Base-by-base conservation (phyloP, 768 basidiomycete genomes). In the Boletus sp. region DNA sequence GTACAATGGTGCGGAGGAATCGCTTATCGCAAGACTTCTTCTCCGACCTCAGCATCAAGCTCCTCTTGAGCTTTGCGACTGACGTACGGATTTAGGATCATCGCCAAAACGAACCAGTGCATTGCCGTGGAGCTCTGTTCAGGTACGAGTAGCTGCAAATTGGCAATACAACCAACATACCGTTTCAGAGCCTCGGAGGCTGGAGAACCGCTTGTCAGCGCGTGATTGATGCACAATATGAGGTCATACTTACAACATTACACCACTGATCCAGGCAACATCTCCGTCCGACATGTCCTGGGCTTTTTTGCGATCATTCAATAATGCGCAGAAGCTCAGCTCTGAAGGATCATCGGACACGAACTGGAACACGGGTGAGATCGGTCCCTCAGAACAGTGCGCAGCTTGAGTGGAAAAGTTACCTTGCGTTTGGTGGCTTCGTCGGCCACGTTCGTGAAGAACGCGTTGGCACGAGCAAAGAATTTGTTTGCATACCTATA, bases 211-310 rank as follows among this genome's bases (percentile, higher is more conserved):
- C 4, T n/a, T 19, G 17, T 48, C 34, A 48, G 14, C 17, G 34
- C 9, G 34, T 1, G 11, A 34, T 25, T 2, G 25, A 35, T 34
- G 15, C 4, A 25, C 2, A n/a, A 19, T n/a, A 13, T 5, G 13
- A 27, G n/a, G n/a, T 13, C 17, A 5, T 33, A 21, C 40, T 42
- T 43, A 53, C 55, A 56, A 56, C 34, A 48, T 56, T 46, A 47
- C 42, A 9, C 51, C 55, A 14, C 51, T 47, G 9, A 47, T 53
- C 55, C 55, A 56, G 8, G 55, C 55, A 33, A 56, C 55, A 33
- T 53, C 55, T 30, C 48, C 55, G 30, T 56, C 55, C 5, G 51
- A 53, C 10, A 56, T 46, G 13, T 34, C 30, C 29, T 48, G 35
- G 13, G 21, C 25, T 17, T 43, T 19, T 42, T 56, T 56, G 6